These are phyloP conservation scores for Aspergillus sp. DNA, from an alignment of 2,329 filamentous ascomycete species.

Conservation along the genomic window DNA sequence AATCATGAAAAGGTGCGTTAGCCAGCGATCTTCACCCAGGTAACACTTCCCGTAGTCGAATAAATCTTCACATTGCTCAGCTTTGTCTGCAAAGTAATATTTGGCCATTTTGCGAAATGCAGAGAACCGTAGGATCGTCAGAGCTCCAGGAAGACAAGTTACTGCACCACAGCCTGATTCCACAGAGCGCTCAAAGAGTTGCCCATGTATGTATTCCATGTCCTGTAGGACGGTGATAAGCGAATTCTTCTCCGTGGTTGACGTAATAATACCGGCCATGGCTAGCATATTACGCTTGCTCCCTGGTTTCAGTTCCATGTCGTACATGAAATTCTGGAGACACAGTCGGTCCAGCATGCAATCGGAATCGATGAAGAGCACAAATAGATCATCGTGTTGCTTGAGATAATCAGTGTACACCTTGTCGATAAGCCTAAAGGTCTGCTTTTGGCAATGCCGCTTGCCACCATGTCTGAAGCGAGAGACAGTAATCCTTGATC, in stretches of 20 bases:
- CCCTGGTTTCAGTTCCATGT: slow-evolving; percentile 95
- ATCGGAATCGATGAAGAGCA: slow-evolving; percentile 96
- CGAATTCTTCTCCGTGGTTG: slow-evolving; percentile 83
- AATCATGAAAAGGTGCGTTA: slow-evolving; percentile 99
- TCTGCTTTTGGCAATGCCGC: slow-evolving; percentile 87
- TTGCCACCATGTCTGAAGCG: slow-evolving; percentile 93
- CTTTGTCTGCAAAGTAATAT: slow-evolving; percentile 97
- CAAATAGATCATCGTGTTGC: slow-evolving; percentile 86
- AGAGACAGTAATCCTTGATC: slow-evolving; percentile 83
- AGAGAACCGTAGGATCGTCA: slow-evolving; percentile 93
- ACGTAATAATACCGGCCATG: slow-evolving; percentile 97
- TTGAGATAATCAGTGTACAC: slow-evolving; percentile 86
- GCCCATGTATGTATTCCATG: slow-evolving; percentile 97
- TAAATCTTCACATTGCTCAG: slow-evolving; percentile 89
- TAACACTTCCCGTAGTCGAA: slow-evolving; percentile 98
- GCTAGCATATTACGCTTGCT: slow-evolving; percentile 91
- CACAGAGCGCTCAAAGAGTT: slow-evolving; percentile 92
- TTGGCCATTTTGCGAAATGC: slow-evolving; percentile 96
- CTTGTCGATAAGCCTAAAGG: slow-evolving; percentile 89
- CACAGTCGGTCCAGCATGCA: slow-evolving; percentile 90
- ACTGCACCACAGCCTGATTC: slow-evolving; percentile 93
- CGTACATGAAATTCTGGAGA: slow-evolving; percentile 96
- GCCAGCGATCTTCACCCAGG: slow-evolving; percentile 91
- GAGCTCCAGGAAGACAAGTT: slow-evolving; percentile 89
- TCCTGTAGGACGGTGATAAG: slow-evolving; percentile 92